phyloP scores from a whole-genome alignment of 2,329 filamentous ascomycete species.

The Beauveria sp. region DNA sequence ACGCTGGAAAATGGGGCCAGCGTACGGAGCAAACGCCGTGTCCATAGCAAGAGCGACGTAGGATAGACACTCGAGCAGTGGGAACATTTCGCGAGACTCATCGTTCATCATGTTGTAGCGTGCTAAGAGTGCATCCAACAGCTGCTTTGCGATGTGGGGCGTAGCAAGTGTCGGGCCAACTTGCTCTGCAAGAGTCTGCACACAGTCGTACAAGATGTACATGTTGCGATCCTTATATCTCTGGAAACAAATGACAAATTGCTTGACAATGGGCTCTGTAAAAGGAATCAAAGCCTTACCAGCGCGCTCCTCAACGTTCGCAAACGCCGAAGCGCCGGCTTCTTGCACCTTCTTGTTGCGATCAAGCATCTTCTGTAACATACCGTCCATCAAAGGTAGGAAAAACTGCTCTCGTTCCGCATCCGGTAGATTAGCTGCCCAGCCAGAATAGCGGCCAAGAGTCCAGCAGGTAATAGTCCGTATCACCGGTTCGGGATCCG shows the following conservation, averaged over 20 bases:
- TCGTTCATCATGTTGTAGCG: constrained; percentile 84
- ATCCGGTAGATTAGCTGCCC: constrained; percentile 72
- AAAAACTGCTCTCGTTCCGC: constrained; percentile 72
- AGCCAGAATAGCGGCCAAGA: constrained; percentile 83
- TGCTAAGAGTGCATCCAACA: constrained; percentile 89
- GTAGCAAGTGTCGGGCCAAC: constrained; percentile 75
- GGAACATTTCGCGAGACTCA: constrained; percentile 87
- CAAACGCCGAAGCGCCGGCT: constrained; percentile 90
- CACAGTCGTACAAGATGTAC: constrained; percentile 97
- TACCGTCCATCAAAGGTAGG: constrained; percentile 94
- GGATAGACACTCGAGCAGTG: constrained; percentile 89
- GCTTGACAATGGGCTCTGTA: constrained; percentile 79
- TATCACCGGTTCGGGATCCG: constrained; percentile 82
- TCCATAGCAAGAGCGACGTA: constrained; percentile 87
- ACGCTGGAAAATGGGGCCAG: constrained; percentile 75
- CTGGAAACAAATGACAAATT: constrained; percentile 85
- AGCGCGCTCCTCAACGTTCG: constrained; percentile 90
- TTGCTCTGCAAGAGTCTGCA: constrained; percentile 91
- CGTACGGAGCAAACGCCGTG: constrained; percentile 74
- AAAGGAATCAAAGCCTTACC: constrained; percentile 75
- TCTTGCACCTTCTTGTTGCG: constrained; percentile 97
- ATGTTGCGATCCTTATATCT: constrained; percentile 99
- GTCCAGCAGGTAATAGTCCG: constrained; percentile 98
- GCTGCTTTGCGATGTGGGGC: constrained; percentile 68
- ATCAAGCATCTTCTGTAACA: constrained; percentile 90